Conservation (phyloP, 257 asterid species). For the Datura wrightii region DNA sequence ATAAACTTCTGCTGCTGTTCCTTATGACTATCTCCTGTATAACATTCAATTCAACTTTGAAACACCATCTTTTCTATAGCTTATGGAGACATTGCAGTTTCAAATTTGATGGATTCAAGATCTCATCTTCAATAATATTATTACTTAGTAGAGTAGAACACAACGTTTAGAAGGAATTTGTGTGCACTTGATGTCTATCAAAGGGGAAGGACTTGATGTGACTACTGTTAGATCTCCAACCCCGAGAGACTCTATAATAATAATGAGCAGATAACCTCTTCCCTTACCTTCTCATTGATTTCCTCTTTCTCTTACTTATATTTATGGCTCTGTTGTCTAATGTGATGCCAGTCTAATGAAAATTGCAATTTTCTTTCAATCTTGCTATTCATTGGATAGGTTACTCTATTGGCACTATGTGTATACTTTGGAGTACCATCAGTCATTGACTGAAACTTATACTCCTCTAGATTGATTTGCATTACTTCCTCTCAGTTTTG, state of each 20-base stretch:
- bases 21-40: not conserved
- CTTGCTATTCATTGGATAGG: not conserved
- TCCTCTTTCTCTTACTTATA: not conserved
- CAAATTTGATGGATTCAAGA: not conserved
- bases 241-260: not conserved
- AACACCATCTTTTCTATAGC: not conserved
- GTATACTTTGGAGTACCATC: not conserved
- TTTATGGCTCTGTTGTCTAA: not conserved
- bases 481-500: not conserved
- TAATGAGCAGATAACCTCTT: not conserved
- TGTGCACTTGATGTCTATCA: constrained; percentile 2
- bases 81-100: not conserved
- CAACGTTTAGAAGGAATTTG: not conserved
- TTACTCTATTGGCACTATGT: not conserved
- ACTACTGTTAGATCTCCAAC: too few relatives aligned
- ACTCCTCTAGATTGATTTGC: not conserved
- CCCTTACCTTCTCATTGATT: not conserved
- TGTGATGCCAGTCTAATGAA: not conserved
- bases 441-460: not conserved
- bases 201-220: not conserved
- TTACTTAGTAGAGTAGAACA: not conserved
- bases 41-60: not conserved
- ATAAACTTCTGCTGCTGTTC: not conserved
- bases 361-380: not conserved
- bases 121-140: not conserved